phyloP scores from a whole-genome alignment of 2,329 filamentous ascomycete species.

The Coniochaeta pulveracea region DNA sequence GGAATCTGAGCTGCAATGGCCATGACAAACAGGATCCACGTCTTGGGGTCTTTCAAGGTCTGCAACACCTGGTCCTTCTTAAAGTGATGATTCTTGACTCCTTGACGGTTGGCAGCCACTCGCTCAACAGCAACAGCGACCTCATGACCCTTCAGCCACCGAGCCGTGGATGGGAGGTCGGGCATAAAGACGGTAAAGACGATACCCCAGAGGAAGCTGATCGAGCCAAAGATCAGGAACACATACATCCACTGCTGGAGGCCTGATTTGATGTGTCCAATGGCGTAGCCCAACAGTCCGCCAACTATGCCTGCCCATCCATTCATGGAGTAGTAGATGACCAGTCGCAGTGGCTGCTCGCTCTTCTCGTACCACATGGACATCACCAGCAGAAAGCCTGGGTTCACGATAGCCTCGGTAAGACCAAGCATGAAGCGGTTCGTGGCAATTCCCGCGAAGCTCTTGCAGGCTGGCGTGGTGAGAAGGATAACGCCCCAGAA shows the following conservation, averaged over 20 bases:
- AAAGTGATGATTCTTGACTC: constrained; percentile 39
- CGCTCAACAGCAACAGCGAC: constrained; percentile 42
- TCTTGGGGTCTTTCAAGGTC: constrained; percentile 40
- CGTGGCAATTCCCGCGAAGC: constrained; percentile 41
- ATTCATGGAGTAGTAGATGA: constrained; percentile 42
- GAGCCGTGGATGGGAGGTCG: constrained; percentile 50
- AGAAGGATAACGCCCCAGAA: constrained; percentile 35
- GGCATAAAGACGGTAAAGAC: constrained; percentile 46
- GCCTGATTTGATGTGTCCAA: constrained; percentile 44
- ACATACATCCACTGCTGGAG: constrained; percentile 43
- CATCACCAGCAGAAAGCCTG: constrained; percentile 45
- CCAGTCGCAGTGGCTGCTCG: constrained; percentile 39
- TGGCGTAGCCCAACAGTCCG: constrained; percentile 44
- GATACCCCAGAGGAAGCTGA: constrained; percentile 44
- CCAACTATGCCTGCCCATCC: constrained; percentile 51
- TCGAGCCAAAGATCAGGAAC: constrained; percentile 46
- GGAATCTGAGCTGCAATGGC: constrained; percentile 11
- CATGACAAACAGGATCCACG: constrained; percentile 43
- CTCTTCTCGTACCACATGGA: constrained; percentile 37
- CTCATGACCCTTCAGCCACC: constrained; percentile 47
- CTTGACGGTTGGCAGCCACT: constrained; percentile 37
- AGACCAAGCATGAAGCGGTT: constrained; percentile 45
- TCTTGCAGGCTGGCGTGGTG: constrained; percentile 36
- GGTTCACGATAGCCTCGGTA: constrained; percentile 45
- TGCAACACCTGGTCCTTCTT: constrained; percentile 32